phyloP scores from a whole-genome alignment of 2,329 filamentous ascomycete species.

The Xylaria arbuscula region DNA sequence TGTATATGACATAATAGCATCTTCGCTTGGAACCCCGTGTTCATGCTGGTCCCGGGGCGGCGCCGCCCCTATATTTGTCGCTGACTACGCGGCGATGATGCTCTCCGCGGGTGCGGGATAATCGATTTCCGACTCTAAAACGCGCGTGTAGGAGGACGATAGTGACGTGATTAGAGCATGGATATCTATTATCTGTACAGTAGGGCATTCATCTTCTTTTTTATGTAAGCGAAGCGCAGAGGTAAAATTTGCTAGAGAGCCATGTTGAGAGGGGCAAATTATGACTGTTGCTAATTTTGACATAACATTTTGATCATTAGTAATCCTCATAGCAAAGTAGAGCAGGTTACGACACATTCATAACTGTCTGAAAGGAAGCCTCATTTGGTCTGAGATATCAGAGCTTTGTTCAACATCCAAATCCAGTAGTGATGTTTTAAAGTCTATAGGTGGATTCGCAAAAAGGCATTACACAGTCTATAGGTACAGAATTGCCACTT shows the following conservation, averaged over 20 bases:
- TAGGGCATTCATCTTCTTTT: too few relatives aligned
- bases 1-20: too few relatives aligned
- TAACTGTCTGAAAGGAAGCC: background rate
- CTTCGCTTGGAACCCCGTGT: too few relatives aligned
- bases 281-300: background rate
- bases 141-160: too few relatives aligned
- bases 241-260: too few relatives aligned
- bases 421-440: conserved; percentile 36
- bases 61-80: too few relatives aligned
- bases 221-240: background rate
- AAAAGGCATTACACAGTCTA: conserved; percentile 38
- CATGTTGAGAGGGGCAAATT: too few relatives aligned
- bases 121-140: background rate
- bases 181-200: too few relatives aligned
- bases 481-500: conserved; percentile 40
- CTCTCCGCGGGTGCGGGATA: background rate
- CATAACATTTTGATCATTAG: background rate
- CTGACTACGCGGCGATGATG: too few relatives aligned
- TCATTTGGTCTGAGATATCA: background rate
- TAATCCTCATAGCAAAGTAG: background rate
- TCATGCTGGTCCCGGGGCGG: too few relatives aligned
- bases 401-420: background rate
- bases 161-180: too few relatives aligned
- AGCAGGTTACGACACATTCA: background rate
- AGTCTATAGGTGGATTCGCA: conserved; percentile 41